phyloP scores from a whole-genome alignment of 2,329 filamentous ascomycete genomes.

The Lachnellula arida region DNA sequence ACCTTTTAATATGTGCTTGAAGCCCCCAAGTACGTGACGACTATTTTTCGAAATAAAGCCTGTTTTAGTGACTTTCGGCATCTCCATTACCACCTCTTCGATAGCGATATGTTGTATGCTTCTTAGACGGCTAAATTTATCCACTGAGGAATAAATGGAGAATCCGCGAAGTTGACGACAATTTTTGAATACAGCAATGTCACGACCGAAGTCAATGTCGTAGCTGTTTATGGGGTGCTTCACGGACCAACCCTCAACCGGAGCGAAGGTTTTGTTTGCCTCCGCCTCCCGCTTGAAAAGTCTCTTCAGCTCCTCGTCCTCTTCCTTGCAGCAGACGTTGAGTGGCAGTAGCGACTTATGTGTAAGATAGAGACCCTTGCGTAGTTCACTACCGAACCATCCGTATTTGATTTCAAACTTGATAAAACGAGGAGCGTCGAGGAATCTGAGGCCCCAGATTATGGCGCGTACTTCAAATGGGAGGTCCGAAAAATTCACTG shows the following conservation, averaged over 20 bases:
- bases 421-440: not conserved
- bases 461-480: too few species aligned
- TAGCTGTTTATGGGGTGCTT: too few species aligned
- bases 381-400: too few species aligned
- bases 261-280: not conserved
- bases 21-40: too few species aligned
- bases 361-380: not conserved
- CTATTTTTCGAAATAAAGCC: too few species aligned
- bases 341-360: not conserved
- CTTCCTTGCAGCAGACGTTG: not conserved
- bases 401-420: not conserved
- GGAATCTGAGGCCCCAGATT: not conserved
- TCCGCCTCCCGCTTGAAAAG: not conserved
- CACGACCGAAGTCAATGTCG: not conserved
- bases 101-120: not conserved
- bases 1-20: not conserved
- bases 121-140: too few species aligned
- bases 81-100: not conserved
- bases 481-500: too few species aligned
- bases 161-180: too few species aligned
- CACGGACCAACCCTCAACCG: too few species aligned
- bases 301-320: not conserved
- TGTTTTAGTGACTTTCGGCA: not conserved
- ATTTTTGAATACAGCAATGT: not conserved
- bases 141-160: too few species aligned